These are phyloP conservation scores for Agapanthus africanus DNA, from an alignment of 106 monocot species.

Conservation along the genomic window DNA sequence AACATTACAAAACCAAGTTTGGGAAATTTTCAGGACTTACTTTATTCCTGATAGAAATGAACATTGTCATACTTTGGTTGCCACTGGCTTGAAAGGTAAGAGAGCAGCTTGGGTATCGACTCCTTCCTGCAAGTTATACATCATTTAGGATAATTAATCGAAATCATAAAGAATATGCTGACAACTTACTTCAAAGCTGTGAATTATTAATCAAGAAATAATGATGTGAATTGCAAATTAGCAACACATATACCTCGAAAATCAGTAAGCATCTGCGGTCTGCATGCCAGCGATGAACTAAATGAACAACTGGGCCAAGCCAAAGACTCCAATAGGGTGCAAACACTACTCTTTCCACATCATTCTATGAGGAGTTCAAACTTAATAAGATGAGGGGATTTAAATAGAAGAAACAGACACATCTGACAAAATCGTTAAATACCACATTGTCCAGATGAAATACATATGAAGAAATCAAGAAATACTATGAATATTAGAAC, in stretches of 20 bases:
- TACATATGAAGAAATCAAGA: neutral
- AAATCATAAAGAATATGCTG: neutral
- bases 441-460: too few species aligned
- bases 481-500: neutral
- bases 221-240: neutral
- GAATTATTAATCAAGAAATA: neutral
- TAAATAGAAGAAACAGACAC: neutral
- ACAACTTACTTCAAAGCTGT: neutral
- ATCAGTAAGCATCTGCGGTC: constrained; percentile 61
- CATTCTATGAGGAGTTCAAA: neutral
- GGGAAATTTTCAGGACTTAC: constrained; percentile 27
- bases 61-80: constrained; percentile 68
- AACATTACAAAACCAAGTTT: neutral
- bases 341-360: constrained; percentile 40
- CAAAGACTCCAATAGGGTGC: constrained; percentile 83
- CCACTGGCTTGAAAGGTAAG: constrained; percentile 49
- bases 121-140: constrained; percentile 46
- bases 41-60: constrained; percentile 80
- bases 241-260: constrained; percentile 48
- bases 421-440: neutral
- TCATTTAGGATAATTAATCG: constrained; percentile 2
- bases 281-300: constrained; percentile 68
- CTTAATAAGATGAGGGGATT: neutral
- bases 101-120: constrained; percentile 55
- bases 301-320: constrained; percentile 66